phyloP scores from a whole-genome alignment of 2,329 filamentous ascomycete genomes.

The Sporothrix globosa region DNA sequence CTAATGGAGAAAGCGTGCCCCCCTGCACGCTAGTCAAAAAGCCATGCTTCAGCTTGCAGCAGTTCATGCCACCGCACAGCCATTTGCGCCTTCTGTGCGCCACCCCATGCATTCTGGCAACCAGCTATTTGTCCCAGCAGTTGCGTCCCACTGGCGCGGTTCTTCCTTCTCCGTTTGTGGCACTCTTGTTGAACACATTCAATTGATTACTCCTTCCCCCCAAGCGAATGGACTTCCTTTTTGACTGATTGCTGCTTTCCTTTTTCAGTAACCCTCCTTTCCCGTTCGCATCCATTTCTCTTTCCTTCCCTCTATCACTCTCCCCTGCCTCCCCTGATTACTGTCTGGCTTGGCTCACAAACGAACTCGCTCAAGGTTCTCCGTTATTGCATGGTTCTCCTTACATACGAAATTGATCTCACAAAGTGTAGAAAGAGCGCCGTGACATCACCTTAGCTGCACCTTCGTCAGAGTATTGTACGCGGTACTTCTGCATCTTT shows the following conservation, averaged over 20 bases:
- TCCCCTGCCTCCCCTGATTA: background rate
- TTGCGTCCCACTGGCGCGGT: conserved; percentile 20
- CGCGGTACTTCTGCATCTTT: background rate
- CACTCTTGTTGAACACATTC: background rate
- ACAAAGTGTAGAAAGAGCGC: background rate
- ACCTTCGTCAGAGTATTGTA: background rate
- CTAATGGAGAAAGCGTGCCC: conserved; percentile 4
- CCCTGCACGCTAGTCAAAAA: conserved; percentile 15
- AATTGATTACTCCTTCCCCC: background rate
- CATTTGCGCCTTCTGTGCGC: conserved; percentile 18
- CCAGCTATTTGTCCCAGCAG: conserved; percentile 13
- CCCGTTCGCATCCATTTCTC: background rate
- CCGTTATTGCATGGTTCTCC: conserved; percentile 13
- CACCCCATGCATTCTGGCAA: conserved; percentile 10
- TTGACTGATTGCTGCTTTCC: background rate
- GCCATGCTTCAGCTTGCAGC: conserved; percentile 22
- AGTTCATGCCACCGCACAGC: conserved; percentile 30
- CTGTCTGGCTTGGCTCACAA: conserved; percentile 1
- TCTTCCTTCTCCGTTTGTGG: background rate
- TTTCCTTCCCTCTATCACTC: background rate
- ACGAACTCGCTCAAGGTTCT: background rate
- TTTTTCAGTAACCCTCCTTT: background rate
- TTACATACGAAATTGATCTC: too few relatives aligned
- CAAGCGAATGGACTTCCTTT: background rate
- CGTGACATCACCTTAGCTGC: background rate